A percentile compares a stretch with the other conserved stretches of the same genome.
Conservation (phyloP, 768 basidiomycete species). For the Termitomyces sp. region DNA sequence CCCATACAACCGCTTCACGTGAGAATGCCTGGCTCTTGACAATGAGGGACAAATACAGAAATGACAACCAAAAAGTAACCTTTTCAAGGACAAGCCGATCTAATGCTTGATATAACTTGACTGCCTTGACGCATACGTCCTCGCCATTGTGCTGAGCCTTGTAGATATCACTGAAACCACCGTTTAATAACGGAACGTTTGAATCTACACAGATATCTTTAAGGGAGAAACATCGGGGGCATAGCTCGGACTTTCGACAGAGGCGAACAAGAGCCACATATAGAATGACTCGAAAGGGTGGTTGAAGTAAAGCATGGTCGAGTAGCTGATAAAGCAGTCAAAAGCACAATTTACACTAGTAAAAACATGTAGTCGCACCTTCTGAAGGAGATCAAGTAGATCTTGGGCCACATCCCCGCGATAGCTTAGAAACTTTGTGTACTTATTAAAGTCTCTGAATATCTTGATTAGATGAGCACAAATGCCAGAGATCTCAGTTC, state of each 20-base stretch:
- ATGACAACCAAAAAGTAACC: constrained; percentile 6
- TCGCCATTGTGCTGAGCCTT: constrained; percentile 13
- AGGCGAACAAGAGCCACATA: constrained; percentile 17
- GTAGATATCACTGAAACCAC: constrained; percentile 24
- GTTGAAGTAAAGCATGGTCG: constrained; percentile 10
- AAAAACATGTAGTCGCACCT: background rate
- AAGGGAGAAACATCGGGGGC: constrained; percentile 21
- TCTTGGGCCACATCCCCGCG: constrained; percentile 1
- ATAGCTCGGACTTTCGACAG: constrained; percentile 16
- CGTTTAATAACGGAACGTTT: constrained; percentile 7
- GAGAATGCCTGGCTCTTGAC: constrained; percentile 6
- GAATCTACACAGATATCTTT: background rate
- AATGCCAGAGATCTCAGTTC: background rate
- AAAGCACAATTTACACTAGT: background rate
- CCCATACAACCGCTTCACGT: constrained; percentile 10
- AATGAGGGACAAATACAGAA: background rate
- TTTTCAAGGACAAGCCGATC: constrained; percentile 14
- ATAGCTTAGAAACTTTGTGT: background rate
- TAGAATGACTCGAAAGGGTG: constrained; percentile 8
- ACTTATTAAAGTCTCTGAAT: background rate
- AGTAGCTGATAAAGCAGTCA: constrained; percentile 1
- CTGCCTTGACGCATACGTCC: constrained; percentile 20
- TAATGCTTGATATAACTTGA: constrained; percentile 16
- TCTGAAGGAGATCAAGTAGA: constrained; percentile 4
- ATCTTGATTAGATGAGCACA: background rate